Base-by-base conservation (phyloP, 1,284 basidiomycete species). In the Ceratobasidium sp. region DNA sequence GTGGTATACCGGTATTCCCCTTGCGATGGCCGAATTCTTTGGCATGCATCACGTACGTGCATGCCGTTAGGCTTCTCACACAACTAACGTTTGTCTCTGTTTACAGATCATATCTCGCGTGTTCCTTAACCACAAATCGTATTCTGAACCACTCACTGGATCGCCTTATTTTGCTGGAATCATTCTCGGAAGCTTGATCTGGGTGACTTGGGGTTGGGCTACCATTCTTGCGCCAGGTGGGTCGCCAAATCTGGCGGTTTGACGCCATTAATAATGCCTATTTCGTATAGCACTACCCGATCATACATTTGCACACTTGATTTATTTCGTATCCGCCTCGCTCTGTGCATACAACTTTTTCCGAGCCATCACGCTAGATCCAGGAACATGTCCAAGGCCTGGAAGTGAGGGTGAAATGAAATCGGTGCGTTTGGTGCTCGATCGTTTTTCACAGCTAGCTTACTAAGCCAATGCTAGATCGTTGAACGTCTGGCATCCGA, bases 131-230 rank as follows among this genome's bases (percentile, higher is more conserved):
- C 90, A 88, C 77, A 83, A 86, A 26, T 89, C 86, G 32, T 93
- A 93, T 77, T 91, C 89, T 16, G 91, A 92, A 73, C 90, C 87
- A 65, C 88, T 93, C 50, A 89, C 86, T 62, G 85, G 88, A 75
- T 91, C 90, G 74, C 96, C 95, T 1, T 98, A 98, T 82, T 97
- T 98, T 78, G 87, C 93, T 0, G 92, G 93, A 12, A 94, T 99
- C 75, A 97, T 99, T 74, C 86, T 85, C 59, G 93, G 85, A 0
- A 94, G 92, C 16, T 87, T 98, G 78, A 80, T 94, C 39, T 97
- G 95, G 93, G 93, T 98, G 0, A 84, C 86, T 0, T 96, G 89
- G 76, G 88, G 87, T 62, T 98, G 95, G 95, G 81, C 88, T 6
- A 90, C 90, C 2, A 84, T 89, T 46, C 85, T 95, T 16, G 82